Base-by-base conservation (phyloP, 2,329 filamentous ascomycete genomes). In the Raffaelea albimanens region DNA sequence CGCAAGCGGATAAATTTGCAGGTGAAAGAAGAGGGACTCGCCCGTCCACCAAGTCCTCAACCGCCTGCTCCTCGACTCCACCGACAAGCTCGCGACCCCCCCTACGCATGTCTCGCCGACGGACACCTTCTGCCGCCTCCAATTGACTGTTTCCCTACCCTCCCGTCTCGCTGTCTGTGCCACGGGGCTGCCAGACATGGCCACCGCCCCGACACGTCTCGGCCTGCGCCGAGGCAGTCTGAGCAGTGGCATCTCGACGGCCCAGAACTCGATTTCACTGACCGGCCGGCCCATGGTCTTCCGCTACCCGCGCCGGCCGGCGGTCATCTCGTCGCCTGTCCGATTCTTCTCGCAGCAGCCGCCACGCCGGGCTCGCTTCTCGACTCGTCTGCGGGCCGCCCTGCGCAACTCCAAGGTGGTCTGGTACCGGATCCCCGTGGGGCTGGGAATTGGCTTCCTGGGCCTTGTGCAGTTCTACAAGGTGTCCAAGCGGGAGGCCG, bases 371-470 rank as follows among this genome's bases (percentile, higher is more conserved):
- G 71, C 67, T 34, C 67, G 67, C 49, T 77, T 78, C 62, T 70
- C 73, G 25, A 70, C 73, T 43, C 70, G 72, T 23, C 65, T 78
- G 48, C 67, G 72, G 22, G 67, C 67, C 50, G 72, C 73, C 39
- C 61, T 74, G 45, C 68, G 65, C 52, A 72, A 71, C 55, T 71
- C 68, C 53, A 78, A 72, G 63, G 75, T 93, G 52, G 80, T 86
- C 69, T 96, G 90, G 90, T 87, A 89, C 65, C 87, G 86, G 42
- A 95, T 96, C 56, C 90, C 90, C 20, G 78, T 95, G 47, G 87
- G 84, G 22, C 73, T 95, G 20, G 90, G 90, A 51, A 82, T 95
- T 58, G 87, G 79, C 49, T 89, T 95, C 59, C 73, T 96, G 9
- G 90, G 88, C 21, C 71, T 86, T 45, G 75, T 90, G 44, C 89